phyloP scores from a whole-genome alignment of 2,329 filamentous ascomycete species.

The Amesomyces nigricolor region DNA sequence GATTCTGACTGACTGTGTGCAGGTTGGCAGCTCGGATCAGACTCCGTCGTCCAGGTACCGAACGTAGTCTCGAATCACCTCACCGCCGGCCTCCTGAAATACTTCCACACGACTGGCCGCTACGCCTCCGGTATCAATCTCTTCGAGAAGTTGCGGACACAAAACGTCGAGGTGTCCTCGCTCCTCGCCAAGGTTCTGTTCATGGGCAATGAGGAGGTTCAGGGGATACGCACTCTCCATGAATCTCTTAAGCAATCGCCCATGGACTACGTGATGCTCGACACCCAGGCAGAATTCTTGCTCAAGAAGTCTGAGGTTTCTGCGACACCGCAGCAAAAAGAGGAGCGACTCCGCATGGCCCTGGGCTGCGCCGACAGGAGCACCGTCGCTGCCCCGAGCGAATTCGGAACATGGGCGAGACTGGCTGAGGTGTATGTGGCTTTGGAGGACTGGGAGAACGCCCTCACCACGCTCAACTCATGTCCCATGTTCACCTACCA shows the following conservation, averaged over 20 bases:
- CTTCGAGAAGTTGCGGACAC: slow-evolving; percentile 88
- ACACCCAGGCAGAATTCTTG: slow-evolving; percentile 89
- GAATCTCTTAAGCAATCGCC: slow-evolving; percentile 84
- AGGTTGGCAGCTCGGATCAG: slow-evolving; percentile 94
- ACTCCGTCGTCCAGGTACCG: slow-evolving; percentile 94
- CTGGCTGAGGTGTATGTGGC: slow-evolving; percentile 90
- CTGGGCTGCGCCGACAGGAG: slow-evolving; percentile 90
- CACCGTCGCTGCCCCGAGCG: slow-evolving; percentile 90
- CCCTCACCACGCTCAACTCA: slow-evolving; percentile 90
- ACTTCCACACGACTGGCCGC: slow-evolving; percentile 90
- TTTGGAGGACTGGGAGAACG: slow-evolving; percentile 94
- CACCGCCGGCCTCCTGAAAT: slow-evolving; percentile 86
- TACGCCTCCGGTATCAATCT: slow-evolving; percentile 95
- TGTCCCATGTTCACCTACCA: slow-evolving; percentile 99
- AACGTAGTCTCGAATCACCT: slow-evolving; percentile 96
- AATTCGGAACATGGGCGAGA: slow-evolving; percentile 95
- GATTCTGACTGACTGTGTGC: slow-evolving; percentile 7
- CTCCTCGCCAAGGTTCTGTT: slow-evolving; percentile 85
- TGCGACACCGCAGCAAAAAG: slow-evolving; percentile 48
- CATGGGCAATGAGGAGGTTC: slow-evolving; percentile 95
- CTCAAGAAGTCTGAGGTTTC: slow-evolving; percentile 69
- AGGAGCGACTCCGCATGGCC: slow-evolving; percentile 73
- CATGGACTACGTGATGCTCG: slow-evolving; percentile 96
- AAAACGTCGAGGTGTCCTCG: slow-evolving; percentile 91
- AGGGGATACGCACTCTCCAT: slow-evolving; percentile 81